Conservation (phyloP, 768 basidiomycete species). For the Psilocybe subaeruginosa region DNA sequence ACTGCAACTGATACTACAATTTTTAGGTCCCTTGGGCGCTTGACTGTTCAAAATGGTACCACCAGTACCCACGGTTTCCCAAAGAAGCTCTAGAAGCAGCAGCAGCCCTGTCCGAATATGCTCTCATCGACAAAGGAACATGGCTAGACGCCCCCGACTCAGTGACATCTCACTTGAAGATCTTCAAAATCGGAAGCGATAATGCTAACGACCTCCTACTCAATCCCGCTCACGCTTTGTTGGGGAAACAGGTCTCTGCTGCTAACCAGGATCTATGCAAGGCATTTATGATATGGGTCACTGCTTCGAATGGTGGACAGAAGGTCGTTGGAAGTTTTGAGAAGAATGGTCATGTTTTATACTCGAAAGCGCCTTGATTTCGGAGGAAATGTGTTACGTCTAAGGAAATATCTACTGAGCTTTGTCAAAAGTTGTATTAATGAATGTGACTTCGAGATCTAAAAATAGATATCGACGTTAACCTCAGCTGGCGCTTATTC, state of each 20-base stretch:
- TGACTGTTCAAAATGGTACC: slow-evolving; percentile 59
- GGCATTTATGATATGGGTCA: slow-evolving; percentile 49
- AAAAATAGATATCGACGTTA: no score
- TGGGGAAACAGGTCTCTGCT: slow-evolving; percentile 30
- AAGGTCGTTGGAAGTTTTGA: slow-evolving; percentile 41
- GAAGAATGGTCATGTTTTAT: slow-evolving; percentile 32
- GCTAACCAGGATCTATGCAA: slow-evolving; percentile 31
- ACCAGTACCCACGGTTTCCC: slow-evolving; percentile 58
- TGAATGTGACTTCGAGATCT: not conserved
- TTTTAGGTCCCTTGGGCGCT: slow-evolving; percentile 56
- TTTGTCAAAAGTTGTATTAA: no score
- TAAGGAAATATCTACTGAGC: no score
- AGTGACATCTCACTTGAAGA: slow-evolving; percentile 33
- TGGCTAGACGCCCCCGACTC: slow-evolving; percentile 44
- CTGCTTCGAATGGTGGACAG: slow-evolving; percentile 43
- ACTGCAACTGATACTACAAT: not conserved
- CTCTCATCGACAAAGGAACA: slow-evolving; percentile 53
- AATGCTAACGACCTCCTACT: slow-evolving; percentile 42
- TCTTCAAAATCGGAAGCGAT: slow-evolving; percentile 47
- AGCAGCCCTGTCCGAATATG: slow-evolving; percentile 51
- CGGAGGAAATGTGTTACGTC: no score
- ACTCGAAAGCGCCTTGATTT: slow-evolving; percentile 30
- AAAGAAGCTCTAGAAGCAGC: slow-evolving; percentile 51
- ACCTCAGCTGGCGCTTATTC: no score
- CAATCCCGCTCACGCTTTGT: slow-evolving; percentile 50